A percentile compares a stretch with the other conserved stretches of the same genome.
These are phyloP conservation scores for bread wheat (Triticum aestivum) DNA, from an alignment of 176 grass and related monocot species.

Conservation along the genomic window IWGSC_CS_RefSeq_v2.1 NC_057798.1:577948267-577948766, in stretches of 20 bases:
- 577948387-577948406: conserved; percentile 56
- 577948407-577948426: conserved; percentile 44
- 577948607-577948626: neutral
- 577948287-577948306: too few species aligned
- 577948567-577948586: neutral
- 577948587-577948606: too few species aligned
- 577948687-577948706: conserved; percentile 40
- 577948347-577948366: neutral
- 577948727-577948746: conserved; percentile 28
- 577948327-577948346: neutral
- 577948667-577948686: conserved; percentile 53
- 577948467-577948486: conserved; percentile 36
- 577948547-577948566: neutral
- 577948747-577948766: conserved; percentile 76
- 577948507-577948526: neutral
- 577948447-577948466: conserved; percentile 50
- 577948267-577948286: too few species aligned
- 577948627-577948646: conserved; percentile 57
- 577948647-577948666: conserved; percentile 55
- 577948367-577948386: neutral
- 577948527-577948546: neutral
- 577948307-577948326: neutral
- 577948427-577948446: conserved; percentile 54
- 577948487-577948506: conserved; percentile 34
- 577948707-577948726: conserved; percentile 48